Conservation (phyloP, 495 filamentous ascomycete species). For the Tuber indicum region DNA sequence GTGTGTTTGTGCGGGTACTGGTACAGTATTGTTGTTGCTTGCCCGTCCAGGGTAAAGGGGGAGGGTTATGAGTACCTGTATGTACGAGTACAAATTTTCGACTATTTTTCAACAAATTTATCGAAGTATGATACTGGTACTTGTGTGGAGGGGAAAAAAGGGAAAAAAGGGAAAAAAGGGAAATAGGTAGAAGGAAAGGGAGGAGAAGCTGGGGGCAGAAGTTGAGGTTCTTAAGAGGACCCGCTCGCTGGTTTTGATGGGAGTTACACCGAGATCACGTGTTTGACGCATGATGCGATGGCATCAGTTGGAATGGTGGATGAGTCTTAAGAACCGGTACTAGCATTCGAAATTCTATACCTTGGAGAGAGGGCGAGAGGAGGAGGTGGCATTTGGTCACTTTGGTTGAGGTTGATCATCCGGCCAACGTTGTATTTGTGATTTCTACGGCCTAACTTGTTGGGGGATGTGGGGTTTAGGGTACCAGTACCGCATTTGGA, state of each 20-base stretch:
- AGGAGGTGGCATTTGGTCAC: not conserved
- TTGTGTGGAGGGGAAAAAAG: not conserved
- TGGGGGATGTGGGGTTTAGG: not conserved
- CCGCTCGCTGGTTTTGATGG: not conserved
- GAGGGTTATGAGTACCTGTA: not conserved
- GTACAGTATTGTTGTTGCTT: not conserved
- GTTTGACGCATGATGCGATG: not conserved
- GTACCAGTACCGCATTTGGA: not conserved
- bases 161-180: constrained; percentile 3
- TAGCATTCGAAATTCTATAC: not conserved
- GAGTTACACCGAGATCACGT: not conserved
- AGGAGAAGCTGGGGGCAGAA: not conserved
- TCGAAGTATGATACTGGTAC: not conserved
- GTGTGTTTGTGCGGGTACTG: not conserved
- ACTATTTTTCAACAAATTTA: not conserved
- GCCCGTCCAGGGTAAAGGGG: not conserved
- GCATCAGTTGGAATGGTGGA: not conserved
- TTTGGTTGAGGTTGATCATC: not conserved
- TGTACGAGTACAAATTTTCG: not conserved
- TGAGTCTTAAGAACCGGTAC: not conserved
- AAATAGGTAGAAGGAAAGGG: not conserved
- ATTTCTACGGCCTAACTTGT: not conserved
- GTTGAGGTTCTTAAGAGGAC: not conserved
- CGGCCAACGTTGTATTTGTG: not conserved
- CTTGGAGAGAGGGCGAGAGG: not conserved